Base-by-base conservation (phyloP, 208 protist genomes). In the Crithidia acanthocephali region DNA sequence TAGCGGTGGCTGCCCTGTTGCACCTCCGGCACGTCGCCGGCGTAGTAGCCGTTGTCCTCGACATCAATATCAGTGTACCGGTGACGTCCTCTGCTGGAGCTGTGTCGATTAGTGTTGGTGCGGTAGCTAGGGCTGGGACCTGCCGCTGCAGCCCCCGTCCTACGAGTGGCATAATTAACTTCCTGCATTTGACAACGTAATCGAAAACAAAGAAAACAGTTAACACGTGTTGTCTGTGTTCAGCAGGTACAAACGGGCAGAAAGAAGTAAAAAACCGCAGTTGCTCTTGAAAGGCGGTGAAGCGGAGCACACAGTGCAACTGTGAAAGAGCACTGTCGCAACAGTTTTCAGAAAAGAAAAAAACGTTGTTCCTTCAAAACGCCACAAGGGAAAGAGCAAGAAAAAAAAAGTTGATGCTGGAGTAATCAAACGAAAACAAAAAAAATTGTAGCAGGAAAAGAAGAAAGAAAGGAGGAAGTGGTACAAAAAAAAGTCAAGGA, bases 1-100 rank as follows among this genome's bases (percentile, higher is more conserved):
- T 56, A 35, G 18, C 45, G 16, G 13, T 56, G 13, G 7, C 45
- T 2, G n/a, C 30, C 23, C 13, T 40, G 47, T 11, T 20, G 44
- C 30, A 25, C 60, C 5, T 40, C 20, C 2, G 32, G 60, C 2
- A 16, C 5, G 23, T 32, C 32, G n/a, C 25, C 27, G 2, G 30
- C 13, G 45, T 56, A 35, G 30, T 66, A 56, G 13, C 2, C 20
- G 30, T 44, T 44, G 23, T 50, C 20, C 5, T 66, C 60, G 1
- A 32, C 60, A 20, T 66, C 60, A 10, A 66, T 25, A 20, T 66
- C 60, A 32, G 60, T 30, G 30, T 66, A 66, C 47, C 60, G 45
- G 27, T 66, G 60, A 16, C 22, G 28, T 10, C 28, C 52, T 2
- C 16, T 57, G 52, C 28, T 5, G 16, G 5, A 4, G 52, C 11